Conservation (phyloP, 768 basidiomycete genomes). For the Calocera cornea region DNA sequence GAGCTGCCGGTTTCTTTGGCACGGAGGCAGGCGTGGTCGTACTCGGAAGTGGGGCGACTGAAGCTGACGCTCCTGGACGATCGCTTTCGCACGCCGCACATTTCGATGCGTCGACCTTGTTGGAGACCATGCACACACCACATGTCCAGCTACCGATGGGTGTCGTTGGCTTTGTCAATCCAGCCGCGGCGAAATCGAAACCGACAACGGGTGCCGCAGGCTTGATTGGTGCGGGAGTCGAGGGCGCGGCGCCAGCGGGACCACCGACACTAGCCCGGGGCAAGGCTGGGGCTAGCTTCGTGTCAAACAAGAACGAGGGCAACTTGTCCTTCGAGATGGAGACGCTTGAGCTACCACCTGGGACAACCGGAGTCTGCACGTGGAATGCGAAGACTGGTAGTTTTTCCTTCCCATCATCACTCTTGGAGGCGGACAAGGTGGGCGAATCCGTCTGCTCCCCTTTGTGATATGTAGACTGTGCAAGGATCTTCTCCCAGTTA, state of each 20-base stretch:
- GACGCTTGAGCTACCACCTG: background rate
- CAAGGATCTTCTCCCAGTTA: background rate
- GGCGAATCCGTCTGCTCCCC: background rate
- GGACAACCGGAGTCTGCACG: background rate
- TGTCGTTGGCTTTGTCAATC: background rate
- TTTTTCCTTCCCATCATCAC: background rate
- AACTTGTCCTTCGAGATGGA: background rate
- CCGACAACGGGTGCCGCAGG: background rate
- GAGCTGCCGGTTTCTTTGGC: background rate
- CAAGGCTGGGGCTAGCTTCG: background rate
- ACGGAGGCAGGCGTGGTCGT: background rate
- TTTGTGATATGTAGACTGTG: background rate
- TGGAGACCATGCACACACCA: constrained; percentile 6
- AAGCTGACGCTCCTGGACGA: background rate
- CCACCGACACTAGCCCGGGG: background rate
- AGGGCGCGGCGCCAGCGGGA: background rate
- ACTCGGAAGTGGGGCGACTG: background rate
- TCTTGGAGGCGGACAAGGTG: background rate
- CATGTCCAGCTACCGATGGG: constrained; percentile 11
- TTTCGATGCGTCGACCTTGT: constrained; percentile 3
- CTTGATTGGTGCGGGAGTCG: background rate
- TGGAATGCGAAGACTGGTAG: background rate
- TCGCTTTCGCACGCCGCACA: constrained; percentile 9
- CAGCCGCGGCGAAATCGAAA: constrained; percentile 12
- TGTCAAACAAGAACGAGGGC: background rate